Base-by-base conservation (phyloP, 495 filamentous ascomycete genomes). In the Chaetomium fimeti region DNA sequence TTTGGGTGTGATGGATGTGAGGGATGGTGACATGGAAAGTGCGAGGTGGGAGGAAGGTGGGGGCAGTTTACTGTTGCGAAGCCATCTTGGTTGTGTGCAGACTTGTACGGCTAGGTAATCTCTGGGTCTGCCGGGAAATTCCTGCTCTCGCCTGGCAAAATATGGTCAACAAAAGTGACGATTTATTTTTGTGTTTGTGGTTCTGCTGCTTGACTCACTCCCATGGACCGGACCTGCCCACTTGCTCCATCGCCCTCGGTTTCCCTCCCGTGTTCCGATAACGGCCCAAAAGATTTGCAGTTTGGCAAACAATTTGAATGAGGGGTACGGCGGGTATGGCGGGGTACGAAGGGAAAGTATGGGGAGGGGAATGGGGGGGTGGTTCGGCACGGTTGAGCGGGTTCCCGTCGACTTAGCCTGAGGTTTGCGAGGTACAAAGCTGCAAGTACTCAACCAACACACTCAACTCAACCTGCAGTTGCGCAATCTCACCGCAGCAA, bases 31-130 rank as follows among this genome's bases (percentile, higher is more conserved):
- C 22, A 55, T 42, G 27, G 52, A 27, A 22, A 62, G 28, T 43
- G 13, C 22, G 48, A 32, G n/a, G 48, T 18, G 36, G 43, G 61
- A 42, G 20, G 32, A 20, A 40, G 43, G 62, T 20, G 28, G 47
- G 55, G 60, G 48, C 9, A 25, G 29, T 67, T 62, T 73, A 75
- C 73, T 75, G 70, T 69, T 74, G 73, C 48, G 72, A 69, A 65
- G 71, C 63, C 73, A 75, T 75, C 57, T 69, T 70, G 51, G 47
- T 9, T 16, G 42, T 24, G 15, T 53, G 32, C 29, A 22, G 40
- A 5, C 22, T 49, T 49, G 20, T 27, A 6, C 47, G 38, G 29
- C 22, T 59, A 38, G 29, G 49, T 60, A 48, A 52, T 63, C 40
- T 60, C 49, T 51, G 58, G 57, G 32, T 54, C 49, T 48, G 29